Base-by-base conservation (phyloP, 305 asterid genomes). In the Fraxinus xanthoxyloides region DNA sequence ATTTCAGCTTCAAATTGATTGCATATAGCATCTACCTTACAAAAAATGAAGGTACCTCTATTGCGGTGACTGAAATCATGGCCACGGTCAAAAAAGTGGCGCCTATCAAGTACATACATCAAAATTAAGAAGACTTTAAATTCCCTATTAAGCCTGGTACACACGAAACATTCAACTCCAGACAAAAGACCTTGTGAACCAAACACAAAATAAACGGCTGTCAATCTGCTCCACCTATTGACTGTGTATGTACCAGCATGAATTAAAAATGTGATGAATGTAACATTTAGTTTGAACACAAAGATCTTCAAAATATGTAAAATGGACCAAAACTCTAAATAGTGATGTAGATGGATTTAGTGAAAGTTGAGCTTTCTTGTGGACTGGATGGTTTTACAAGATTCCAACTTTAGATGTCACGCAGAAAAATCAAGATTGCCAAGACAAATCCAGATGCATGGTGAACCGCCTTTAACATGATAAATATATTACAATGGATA, bases 381-480 rank as follows among this genome's bases (percentile, higher is more conserved):
- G 26, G 65, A 56, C 24, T 2, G 26, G 24, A 21, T 59, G 31
- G 32, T 24, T 7, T 23, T 61, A 61, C 4, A 10, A 61, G 74
- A 30, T 69, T 69, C 36, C 36, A 69, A 69, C 34, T 28, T 23
- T 30, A 69, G 19, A 30, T 69, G 19, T 12, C 4, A 69, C 1
- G 3, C 75, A 69, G 38, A 24, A 67, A 65, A 67, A 26, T 67
- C 9, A 24, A 24, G n/a, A 67, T 12, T 67, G 74, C 74, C 36
- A 67, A 12, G 12, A 74, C 77, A 40, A 69, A 40, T 26, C 40
- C 46, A 76, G 83, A 61, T 54, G 69, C 70, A 79, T 80, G 2
- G 77, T 80, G 79, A 82, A 80, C 72, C 35, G 77, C 67, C 75
- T 17, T 36, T 46, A 56, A 82, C 72, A 76, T 65, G 72, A 51